These are phyloP conservation scores for Porcisia hertigi DNA, from an alignment of 208 protist species.

Conservation along the genomic window DNA sequence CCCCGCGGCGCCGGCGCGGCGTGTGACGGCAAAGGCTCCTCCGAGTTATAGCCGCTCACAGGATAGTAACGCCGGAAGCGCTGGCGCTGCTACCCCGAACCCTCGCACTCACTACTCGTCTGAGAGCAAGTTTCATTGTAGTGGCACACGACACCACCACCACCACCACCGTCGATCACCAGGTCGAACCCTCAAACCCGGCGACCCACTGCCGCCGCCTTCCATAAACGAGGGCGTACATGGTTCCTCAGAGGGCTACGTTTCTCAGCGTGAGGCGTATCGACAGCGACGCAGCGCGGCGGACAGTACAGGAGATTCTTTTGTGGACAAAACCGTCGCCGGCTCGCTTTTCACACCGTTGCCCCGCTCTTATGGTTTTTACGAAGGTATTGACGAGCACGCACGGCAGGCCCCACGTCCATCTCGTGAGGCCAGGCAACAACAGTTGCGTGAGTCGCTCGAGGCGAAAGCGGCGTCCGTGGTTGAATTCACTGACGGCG, in stretches of 20 bases:
- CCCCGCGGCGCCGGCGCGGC: slow-evolving; percentile 3
- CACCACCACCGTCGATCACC: not conserved
- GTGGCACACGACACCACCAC: not conserved
- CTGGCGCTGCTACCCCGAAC: not conserved
- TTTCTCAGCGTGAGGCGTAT: slow-evolving; percentile 32
- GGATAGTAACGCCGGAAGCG: not conserved
- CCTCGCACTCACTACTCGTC: not conserved
- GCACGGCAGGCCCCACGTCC: slow-evolving; percentile 29
- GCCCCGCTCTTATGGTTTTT: slow-evolving; percentile 60
- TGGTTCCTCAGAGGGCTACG: slow-evolving; percentile 12
- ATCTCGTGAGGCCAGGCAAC: slow-evolving; percentile 47
- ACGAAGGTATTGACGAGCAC: slow-evolving; percentile 76
- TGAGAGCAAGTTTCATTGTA: not conserved
- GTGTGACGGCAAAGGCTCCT: not conserved
- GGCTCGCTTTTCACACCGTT: slow-evolving; percentile 71
- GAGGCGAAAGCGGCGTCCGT: slow-evolving; percentile 59
- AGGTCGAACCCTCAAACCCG: slow-evolving; percentile 13
- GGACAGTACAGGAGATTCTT: not conserved
- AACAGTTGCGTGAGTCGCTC: slow-evolving; percentile 56
- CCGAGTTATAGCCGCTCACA: not conserved
- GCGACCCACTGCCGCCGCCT: slow-evolving; percentile 21
- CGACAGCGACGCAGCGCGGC: slow-evolving; percentile 9
- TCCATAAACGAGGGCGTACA: not conserved
- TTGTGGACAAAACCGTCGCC: slow-evolving; percentile 11
- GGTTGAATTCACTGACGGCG: slow-evolving; percentile 81